A percentile compares a stretch with the other conserved stretches of the same genome.
These are phyloP conservation scores for Astrothelium macrocarpum DNA, from an alignment of 495 filamentous ascomycete species.

Conservation along the genomic window DNA sequence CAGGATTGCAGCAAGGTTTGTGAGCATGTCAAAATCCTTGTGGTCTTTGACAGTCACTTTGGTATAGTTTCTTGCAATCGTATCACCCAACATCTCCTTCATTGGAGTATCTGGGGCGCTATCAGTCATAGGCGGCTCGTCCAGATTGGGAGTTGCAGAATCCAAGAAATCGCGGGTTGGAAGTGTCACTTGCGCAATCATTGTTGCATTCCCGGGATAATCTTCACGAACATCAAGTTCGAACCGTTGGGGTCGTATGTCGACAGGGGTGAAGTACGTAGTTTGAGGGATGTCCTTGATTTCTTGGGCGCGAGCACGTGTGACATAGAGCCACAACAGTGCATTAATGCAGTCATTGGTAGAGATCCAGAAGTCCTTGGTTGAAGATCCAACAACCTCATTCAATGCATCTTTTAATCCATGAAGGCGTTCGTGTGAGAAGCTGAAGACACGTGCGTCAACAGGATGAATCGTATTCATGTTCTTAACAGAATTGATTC, in stretches of 20 bases:
- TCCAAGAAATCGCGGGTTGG: neutral
- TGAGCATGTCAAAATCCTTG: neutral
- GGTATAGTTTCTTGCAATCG: neutral
- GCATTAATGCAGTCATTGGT: slow-evolving; percentile 2
- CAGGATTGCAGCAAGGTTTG: neutral
- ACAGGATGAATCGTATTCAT: neutral
- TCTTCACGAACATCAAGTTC: neutral
- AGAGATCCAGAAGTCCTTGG: neutral
- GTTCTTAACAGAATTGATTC: neutral
- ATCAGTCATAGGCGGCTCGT: neutral
- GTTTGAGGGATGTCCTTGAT: neutral
- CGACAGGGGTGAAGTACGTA: neutral
- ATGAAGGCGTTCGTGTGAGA: neutral
- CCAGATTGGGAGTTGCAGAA: neutral
- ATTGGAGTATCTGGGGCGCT: neutral
- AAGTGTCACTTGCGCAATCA: neutral
- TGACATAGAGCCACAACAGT: neutral
- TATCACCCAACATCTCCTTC: neutral
- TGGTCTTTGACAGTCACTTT: neutral
- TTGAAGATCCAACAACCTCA: neutral
- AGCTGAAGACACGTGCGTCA: neutral
- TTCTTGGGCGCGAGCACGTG: neutral
- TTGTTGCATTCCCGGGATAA: neutral
- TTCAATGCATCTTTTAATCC: neutral
- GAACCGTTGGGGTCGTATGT: neutral